Percentiles rank a stretch among this genome's conserved stretches.
Evolutionary conservation across 2,329 filamentous ascomycete species (phyloP).

Genomic region (Botryosphaeria dothidea): DNA sequence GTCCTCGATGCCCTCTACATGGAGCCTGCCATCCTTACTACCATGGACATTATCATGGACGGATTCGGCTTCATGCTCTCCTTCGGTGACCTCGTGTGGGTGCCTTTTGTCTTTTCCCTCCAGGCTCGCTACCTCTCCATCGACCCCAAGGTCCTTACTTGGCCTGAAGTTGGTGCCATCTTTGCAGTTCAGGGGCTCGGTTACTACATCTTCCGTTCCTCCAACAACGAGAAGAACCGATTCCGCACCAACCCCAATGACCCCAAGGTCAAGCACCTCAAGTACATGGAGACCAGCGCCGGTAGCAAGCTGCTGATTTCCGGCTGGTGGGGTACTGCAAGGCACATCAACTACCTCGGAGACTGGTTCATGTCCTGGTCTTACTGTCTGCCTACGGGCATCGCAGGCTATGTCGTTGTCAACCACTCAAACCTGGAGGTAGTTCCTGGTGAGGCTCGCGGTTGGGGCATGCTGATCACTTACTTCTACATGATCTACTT

Average conservation of each 20-base stretch:
- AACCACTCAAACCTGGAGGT: constrained; percentile 61
- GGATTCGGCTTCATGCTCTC: constrained; percentile 95
- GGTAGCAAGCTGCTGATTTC: constrained; percentile 80
- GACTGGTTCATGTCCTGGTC: constrained; percentile 95
- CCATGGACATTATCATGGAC: constrained; percentile 90
- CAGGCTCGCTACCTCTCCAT: constrained; percentile 83
- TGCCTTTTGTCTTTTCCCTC: constrained; percentile 84
- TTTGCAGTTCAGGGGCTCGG: constrained; percentile 68
- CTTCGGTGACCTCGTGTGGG: constrained; percentile 91
- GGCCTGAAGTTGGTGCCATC: constrained; percentile 64
- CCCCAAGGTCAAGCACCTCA: constrained; percentile 74
- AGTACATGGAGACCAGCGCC: constrained; percentile 80
- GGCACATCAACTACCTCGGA: constrained; percentile 94
- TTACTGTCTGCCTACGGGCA: constrained; percentile 81
- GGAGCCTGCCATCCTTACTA: constrained; percentile 86
- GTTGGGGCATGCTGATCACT: constrained; percentile 84
- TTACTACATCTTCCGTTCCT: constrained; percentile 91
- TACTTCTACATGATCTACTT: constrained; percentile 97
- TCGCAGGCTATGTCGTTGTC: constrained; percentile 76
- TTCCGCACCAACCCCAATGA: constrained; percentile 88
- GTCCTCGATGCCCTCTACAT: constrained; percentile 83
- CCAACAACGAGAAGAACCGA: constrained; percentile 92
- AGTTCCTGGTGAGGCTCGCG: constrained; percentile 70
- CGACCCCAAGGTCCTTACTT: constrained; percentile 78
- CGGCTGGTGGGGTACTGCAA: constrained; percentile 90